Evolutionary conservation across 2,329 filamentous ascomycete genomes (phyloP).

Genomic region (Fusarium xylarioides): DNA sequence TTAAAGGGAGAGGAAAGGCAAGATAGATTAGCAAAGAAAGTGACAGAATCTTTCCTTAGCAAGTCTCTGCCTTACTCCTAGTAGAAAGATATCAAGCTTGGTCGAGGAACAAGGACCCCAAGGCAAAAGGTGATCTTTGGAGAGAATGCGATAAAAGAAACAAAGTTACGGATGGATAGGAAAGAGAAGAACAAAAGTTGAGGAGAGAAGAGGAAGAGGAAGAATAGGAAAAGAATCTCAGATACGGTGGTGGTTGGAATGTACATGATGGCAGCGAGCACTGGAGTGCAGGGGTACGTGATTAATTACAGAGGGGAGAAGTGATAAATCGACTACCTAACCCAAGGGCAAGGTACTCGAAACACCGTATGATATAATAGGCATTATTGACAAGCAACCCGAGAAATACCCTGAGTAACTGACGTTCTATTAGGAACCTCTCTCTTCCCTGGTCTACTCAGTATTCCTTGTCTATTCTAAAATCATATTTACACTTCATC

Average conservation of each 20-base stretch:
- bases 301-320: not conserved
- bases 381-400: not conserved
- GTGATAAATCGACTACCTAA: not conserved
- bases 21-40: not conserved
- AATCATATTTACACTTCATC: not conserved
- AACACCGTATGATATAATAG: not conserved
- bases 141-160: not conserved
- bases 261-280: constrained; percentile 4
- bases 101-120: not conserved
- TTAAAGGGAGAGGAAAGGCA: not conserved
- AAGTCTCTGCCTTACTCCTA: not conserved
- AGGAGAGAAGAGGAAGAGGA: not conserved
- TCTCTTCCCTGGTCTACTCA: not conserved
- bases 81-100: not conserved
- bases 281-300: not conserved
- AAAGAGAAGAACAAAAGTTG: not conserved
- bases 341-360: not conserved
- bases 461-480: not conserved
- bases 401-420: not conserved
- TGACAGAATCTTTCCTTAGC: not conserved
- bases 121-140: not conserved
- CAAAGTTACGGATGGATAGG: not conserved
- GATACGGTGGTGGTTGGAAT: not conserved
- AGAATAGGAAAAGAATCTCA: not conserved
- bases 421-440: not conserved